Evolutionary conservation across 495 filamentous ascomycete genomes (phyloP).

Genomic region (Trichoderma parareesei): DNA sequence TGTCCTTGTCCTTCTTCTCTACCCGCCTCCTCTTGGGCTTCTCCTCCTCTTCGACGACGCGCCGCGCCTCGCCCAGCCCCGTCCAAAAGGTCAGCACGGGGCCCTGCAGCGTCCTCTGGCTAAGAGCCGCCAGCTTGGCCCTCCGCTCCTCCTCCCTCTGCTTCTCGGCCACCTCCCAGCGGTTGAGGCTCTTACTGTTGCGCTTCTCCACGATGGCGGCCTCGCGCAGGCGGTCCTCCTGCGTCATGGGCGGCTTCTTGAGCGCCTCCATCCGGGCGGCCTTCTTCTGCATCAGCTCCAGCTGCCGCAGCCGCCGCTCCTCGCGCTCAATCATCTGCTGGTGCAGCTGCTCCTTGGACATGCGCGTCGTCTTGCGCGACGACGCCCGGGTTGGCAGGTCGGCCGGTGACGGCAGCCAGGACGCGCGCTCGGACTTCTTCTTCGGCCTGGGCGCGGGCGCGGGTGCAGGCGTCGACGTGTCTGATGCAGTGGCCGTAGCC

Average conservation of each 20-base stretch:
- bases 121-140: constrained; percentile 72
- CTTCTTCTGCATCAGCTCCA: constrained; percentile 81
- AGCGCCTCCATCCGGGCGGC: constrained; percentile 66
- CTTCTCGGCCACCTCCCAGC: constrained; percentile 90
- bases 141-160: constrained; percentile 72
- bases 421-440: constrained; percentile 88
- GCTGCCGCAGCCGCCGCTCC: constrained; percentile 64
- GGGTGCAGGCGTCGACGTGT: constrained; percentile 37
- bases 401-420: constrained; percentile 74
- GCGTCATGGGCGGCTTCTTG: constrained; percentile 75
- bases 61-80: constrained; percentile 73
- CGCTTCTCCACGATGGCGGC: constrained; percentile 73
- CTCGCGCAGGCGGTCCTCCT: constrained; percentile 77
- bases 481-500: constrained; percentile 20
- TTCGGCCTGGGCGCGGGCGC: constrained; percentile 57
- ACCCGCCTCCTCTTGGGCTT: constrained; percentile 64
- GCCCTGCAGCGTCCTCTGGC: constrained; percentile 77
- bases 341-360: constrained; percentile 76
- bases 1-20: constrained; percentile 46
- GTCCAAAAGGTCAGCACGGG: constrained; percentile 93
- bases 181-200: constrained; percentile 85
- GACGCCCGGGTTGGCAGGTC: constrained; percentile 79
- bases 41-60: constrained; percentile 48
- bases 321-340: constrained; percentile 77
- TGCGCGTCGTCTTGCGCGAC: constrained; percentile 70